phyloP scores from a whole-genome alignment of 345 rosid species.

The Barbarea vulgaris region DNA sequence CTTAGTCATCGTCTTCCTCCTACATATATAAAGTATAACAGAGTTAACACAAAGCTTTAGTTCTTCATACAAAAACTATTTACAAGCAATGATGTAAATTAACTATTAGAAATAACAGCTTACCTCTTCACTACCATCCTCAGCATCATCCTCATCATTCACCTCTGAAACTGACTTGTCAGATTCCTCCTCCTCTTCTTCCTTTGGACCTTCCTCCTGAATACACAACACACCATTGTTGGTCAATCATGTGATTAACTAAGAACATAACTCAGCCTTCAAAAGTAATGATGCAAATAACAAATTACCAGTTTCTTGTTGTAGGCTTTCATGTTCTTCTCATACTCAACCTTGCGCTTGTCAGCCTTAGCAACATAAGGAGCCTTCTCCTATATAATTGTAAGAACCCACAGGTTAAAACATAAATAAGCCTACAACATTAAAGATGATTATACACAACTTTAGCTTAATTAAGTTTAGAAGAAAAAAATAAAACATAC shows the following conservation, averaged over 20 bases:
- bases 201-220: slow-evolving; percentile 79
- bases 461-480: background rate
- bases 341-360: slow-evolving; percentile 84
- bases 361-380: slow-evolving; percentile 82
- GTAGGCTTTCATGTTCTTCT: slow-evolving; percentile 89
- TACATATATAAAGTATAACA: background rate
- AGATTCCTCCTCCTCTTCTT: slow-evolving; percentile 80
- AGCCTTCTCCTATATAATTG: slow-evolving; percentile 67
- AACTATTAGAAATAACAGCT: background rate
- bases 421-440: background rate
- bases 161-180: slow-evolving; percentile 96
- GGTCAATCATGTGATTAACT: background rate
- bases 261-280: background rate
- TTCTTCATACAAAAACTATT: background rate
- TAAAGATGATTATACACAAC: background rate
- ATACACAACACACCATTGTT: background rate
- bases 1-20: slow-evolving; percentile 90
- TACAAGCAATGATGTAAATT: background rate
- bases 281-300: background rate
- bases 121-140: slow-evolving; percentile 83
- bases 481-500: slow-evolving; percentile 41
- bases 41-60: background rate
- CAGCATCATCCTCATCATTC: slow-evolving; percentile 82
- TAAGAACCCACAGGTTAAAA: background rate
- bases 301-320: slow-evolving; percentile 68